Conservation (phyloP, 2,329 filamentous ascomycete genomes). For the Cladosporium austrohemisphaericum region DNA sequence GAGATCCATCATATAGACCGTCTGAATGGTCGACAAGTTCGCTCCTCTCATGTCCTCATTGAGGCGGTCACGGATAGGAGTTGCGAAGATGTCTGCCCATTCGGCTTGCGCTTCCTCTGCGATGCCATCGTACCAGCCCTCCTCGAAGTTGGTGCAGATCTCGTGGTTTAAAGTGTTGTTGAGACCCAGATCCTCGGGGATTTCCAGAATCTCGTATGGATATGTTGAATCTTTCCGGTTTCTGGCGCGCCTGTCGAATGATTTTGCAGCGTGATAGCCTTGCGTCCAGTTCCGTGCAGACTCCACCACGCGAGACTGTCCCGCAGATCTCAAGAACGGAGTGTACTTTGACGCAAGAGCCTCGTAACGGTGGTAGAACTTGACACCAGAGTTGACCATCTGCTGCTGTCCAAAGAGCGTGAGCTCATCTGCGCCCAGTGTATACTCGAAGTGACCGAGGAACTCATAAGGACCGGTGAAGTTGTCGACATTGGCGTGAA, state of each 20-base stretch:
- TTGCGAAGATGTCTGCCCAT: slow-evolving; percentile 64
- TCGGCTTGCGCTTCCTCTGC: slow-evolving; percentile 50
- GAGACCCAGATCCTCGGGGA: slow-evolving; percentile 61
- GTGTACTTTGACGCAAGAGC: slow-evolving; percentile 54
- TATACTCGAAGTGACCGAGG: slow-evolving; percentile 67
- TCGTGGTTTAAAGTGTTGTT: slow-evolving; percentile 84
- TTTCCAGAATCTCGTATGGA: slow-evolving; percentile 58
- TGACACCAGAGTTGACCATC: slow-evolving; percentile 69
- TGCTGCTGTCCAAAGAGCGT: slow-evolving; percentile 65
- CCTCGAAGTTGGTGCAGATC: slow-evolving; percentile 67
- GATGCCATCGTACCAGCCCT: slow-evolving; percentile 49
- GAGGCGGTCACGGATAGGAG: slow-evolving; percentile 64
- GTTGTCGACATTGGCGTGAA: slow-evolving; percentile 54
- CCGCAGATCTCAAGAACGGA: slow-evolving; percentile 70
- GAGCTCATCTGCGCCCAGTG: slow-evolving; percentile 65
- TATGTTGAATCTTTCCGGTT: slow-evolving; percentile 40
- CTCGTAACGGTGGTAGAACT: slow-evolving; percentile 72
- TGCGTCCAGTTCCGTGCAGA: slow-evolving; percentile 73
- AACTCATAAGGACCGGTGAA: slow-evolving; percentile 67
- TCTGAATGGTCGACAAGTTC: slow-evolving; percentile 60
- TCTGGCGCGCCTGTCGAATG: slow-evolving; percentile 37
- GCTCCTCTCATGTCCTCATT: slow-evolving; percentile 66
- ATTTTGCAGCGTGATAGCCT: slow-evolving; percentile 63
- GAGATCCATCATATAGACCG: slow-evolving; percentile 77
- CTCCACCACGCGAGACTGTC: slow-evolving; percentile 66